Percentiles rank a stretch among this genome's conserved stretches.
Evolutionary conservation across 192 early-diverging fungal species (phyloP).

Genomic region (Coemansia sp.): DNA sequence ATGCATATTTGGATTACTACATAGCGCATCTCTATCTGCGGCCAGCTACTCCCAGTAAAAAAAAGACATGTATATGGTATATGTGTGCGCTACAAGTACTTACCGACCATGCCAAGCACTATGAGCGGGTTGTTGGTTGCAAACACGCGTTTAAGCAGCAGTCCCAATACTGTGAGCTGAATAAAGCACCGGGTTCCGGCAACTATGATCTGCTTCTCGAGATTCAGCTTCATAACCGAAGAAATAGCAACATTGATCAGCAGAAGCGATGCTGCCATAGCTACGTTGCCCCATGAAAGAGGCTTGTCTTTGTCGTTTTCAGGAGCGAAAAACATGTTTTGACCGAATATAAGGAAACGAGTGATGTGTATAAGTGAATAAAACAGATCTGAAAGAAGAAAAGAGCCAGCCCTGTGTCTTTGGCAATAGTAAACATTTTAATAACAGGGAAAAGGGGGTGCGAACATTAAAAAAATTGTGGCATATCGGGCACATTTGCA

Average conservation of each 20-base stretch:
- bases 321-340: no score
- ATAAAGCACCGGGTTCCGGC: conserved; percentile 71
- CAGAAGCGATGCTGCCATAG: conserved; percentile 37
- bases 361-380: neutral
- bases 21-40: no score
- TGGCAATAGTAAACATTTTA: no score
- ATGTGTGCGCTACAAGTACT: neutral
- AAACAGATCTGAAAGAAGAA: no score
- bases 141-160: conserved; percentile 69
- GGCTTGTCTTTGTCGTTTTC: conserved; percentile 9
- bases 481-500: neutral
- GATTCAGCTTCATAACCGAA: conserved; percentile 18
- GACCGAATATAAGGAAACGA: no score
- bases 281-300: conserved; percentile 47
- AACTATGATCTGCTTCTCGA: conserved; percentile 61
- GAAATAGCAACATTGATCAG: conserved; percentile 36
- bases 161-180: conserved; percentile 77
- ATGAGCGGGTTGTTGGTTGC: conserved; percentile 57
- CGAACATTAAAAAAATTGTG: neutral
- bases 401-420: no score
- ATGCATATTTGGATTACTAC: neutral
- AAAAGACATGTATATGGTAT: conserved; percentile 51
- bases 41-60: conserved; percentile 14
- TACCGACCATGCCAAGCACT: conserved; percentile 59
- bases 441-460: no score